These are phyloP conservation scores for Chrysanthemum makinoi DNA, from an alignment of 129 eudicot species.

Conservation along the genomic window DNA sequence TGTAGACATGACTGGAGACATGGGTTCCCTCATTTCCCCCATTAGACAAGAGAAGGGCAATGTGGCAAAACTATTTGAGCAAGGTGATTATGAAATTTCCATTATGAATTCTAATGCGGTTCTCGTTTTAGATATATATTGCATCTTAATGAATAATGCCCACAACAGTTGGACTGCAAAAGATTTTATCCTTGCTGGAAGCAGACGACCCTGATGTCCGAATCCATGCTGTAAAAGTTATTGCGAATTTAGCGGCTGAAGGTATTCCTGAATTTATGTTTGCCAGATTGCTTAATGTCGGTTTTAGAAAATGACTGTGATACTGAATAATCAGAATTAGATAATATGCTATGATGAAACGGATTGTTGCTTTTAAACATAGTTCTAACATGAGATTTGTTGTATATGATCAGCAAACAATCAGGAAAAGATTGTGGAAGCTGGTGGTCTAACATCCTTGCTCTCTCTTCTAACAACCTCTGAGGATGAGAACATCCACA, in stretches of 20 bases:
- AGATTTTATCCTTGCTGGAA: slow-evolving; percentile 78
- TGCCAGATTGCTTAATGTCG: not conserved
- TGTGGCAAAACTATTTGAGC: slow-evolving; percentile 88
- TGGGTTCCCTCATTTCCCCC: slow-evolving; percentile 65
- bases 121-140: not conserved
- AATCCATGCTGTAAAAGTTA: slow-evolving; percentile 94
- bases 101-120: not conserved
- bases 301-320: not conserved
- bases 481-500: slow-evolving; percentile 77
- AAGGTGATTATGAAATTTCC: slow-evolving; percentile 48
- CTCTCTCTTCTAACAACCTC: slow-evolving; percentile 70
- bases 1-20: slow-evolving; percentile 33
- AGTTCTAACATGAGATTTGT: slow-evolving; percentile 4
- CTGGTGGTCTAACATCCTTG: slow-evolving; percentile 91
- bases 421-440: slow-evolving; percentile 89
- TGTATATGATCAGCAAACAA: slow-evolving; percentile 58
- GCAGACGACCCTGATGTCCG: slow-evolving; percentile 90
- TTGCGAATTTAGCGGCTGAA: slow-evolving; percentile 96
- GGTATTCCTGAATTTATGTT: slow-evolving; percentile 43
- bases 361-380: not conserved
- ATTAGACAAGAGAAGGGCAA: slow-evolving; percentile 62
- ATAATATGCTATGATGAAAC: not conserved
- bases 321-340: slow-evolving; percentile 2
- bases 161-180: slow-evolving; percentile 77
- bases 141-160: slow-evolving; percentile 2